phyloP scores from a whole-genome alignment of 331 rosid genomes.

The Pyracantha coccinea region DNA sequence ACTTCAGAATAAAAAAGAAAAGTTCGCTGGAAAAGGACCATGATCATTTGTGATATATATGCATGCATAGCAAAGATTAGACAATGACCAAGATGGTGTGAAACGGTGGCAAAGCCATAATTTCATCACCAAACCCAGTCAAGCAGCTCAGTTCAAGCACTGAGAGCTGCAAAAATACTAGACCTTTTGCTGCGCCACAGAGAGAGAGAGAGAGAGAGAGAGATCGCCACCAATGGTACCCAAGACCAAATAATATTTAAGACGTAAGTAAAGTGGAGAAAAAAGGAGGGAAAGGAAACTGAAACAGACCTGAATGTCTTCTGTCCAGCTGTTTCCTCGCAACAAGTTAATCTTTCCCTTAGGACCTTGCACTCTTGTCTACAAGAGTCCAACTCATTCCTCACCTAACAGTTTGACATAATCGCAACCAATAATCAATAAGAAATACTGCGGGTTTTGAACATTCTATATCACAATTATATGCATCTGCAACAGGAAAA shows the following conservation, averaged over 20 bases:
- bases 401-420: slow-evolving; percentile 38
- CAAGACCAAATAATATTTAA: not conserved
- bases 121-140: too few species aligned
- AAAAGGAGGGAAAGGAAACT: not conserved
- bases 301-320: slow-evolving; percentile 46
- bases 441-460: not conserved
- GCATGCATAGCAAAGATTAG: too few species aligned
- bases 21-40: too few species aligned
- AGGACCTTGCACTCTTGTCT: slow-evolving; percentile 52
- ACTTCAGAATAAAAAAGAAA: too few species aligned
- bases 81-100: too few species aligned
- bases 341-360: slow-evolving; percentile 28
- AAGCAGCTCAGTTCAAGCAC: too few species aligned
- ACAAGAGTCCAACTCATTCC: slow-evolving; percentile 48
- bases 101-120: too few species aligned
- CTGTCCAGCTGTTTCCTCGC: slow-evolving; percentile 25
- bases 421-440: not conserved
- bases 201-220: too few species aligned
- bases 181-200: too few species aligned
- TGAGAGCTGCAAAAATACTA: too few species aligned
- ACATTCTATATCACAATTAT: not conserved
- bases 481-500: not conserved
- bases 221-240: not conserved
- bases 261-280: not conserved
- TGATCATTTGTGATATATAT: too few species aligned